Evolutionary conservation across 208 protist species (phyloP), one percentile per base, ranked within the genome.

Genomic region (Trypanosoma cruzi): DNA sequence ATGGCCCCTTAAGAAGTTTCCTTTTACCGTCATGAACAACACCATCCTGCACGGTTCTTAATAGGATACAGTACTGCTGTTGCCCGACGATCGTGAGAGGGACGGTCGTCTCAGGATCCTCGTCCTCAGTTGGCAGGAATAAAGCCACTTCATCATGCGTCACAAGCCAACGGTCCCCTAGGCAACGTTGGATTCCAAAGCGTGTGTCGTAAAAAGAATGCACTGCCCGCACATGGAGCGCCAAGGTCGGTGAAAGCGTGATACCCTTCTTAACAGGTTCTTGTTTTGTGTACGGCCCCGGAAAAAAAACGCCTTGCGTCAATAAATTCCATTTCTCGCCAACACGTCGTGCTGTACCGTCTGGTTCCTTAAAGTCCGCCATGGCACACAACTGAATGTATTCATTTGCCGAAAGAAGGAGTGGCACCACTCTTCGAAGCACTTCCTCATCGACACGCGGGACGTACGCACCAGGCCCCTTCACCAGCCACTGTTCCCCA

Each of bases 51-150:
- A n/a, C n/a, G n/a, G n/a, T n/a, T n/a, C n/a, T n/a, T n/a, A n/a
- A n/a, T n/a, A n/a, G n/a, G 10, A 99, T 86, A 71, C 88, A 93
- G 86, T 97, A 99, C 73, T 99, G 88, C 61, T 92, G 82, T 36
- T 40, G 2, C n/a, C 42, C 32, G 29, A 82, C 34, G 32, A 63
- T 60, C 1, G 77, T 75, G 52, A 49, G 64, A 8, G 46, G 31
- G 20, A 44, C 46, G 11, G 11, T 31, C 31, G 62, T 55, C 7
- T 82, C 58, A 4, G 94, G 71, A 32, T 80, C 64, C 77, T 97
- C 89, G 32, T 87, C 26, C 48, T 81, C 76, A 20, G 73, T 82
- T 28, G 86, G 89, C 14, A 93, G 77, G 78, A 94, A 93, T 4
- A 46, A n/a, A 24, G 74, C 62, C 11, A 70, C 58, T 16, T 86